Base-by-base conservation (phyloP, 2,329 filamentous ascomycete species). In the Dryadomyces quercus-mongolicae region DNA sequence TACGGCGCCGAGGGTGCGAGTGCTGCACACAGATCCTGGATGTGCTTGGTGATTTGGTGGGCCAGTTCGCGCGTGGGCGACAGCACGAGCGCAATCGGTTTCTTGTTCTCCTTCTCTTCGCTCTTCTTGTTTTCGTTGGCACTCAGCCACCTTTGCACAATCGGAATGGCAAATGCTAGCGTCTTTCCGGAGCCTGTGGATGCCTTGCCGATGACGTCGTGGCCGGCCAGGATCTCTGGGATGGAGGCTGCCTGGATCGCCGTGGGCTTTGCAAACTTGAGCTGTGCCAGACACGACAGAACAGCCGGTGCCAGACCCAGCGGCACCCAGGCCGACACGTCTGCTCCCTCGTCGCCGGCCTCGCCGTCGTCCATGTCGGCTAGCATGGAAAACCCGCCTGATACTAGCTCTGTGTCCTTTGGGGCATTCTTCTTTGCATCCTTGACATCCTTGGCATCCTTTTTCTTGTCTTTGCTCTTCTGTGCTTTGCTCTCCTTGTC, bases 151-250 rank as follows among this genome's bases (percentile, higher is more conserved):
- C 79, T 77, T 67, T 98, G 91, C 10, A 97, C 74, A 54, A 98
- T 93, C 0, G 93, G 93, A 58, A 98, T 90, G 1, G 86, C 89
- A 67, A 95, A 98, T 0, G 93, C 92, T 47, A 98, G 73, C 0
- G 93, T 98, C 71, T 98, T 98, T 62, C 93, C 93, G 15, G 93
- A 97, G 60, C 93, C 93, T 0, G 93, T 98, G 12, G 92, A 86
- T 2, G 93, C 93, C 71, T 98, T 98, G 45, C 93, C 93, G 59
- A 98, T 86, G 16, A 97, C 85, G 68, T 98, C 92, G 65, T 88
- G 86, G 0, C 92, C 92, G 6, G 81, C 80, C 20, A 92, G 66
- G 48, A 96, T 87, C 53, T 87, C 79, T 0, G 93, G 91, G 61
- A 98, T 95, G 1, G 88, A 76, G 38, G 81, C 76, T 20, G 75